Conservation (phyloP, 352 stramenopile species). For the Hyaloperonospora brassicae region DNA sequence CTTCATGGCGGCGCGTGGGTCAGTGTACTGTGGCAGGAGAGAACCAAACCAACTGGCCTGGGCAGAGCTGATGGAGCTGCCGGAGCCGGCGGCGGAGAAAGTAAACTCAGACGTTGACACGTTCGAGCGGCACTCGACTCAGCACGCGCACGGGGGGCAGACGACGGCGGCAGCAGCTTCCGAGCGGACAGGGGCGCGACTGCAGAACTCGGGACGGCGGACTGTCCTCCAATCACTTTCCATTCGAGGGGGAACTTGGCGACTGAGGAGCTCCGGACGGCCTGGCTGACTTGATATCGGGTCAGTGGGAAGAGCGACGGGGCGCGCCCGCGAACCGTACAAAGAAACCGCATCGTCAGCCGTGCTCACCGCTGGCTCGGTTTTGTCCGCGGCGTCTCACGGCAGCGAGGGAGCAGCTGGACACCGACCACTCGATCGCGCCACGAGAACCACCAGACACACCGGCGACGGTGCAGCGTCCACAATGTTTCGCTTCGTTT, state of each 20-base stretch:
- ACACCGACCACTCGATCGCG: too few species aligned
- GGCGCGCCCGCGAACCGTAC: conserved; percentile 11
- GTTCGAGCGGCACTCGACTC: neutral
- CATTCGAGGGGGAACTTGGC: conserved; percentile 30
- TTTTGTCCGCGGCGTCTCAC: conserved; percentile 12
- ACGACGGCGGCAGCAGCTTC: conserved; percentile 8
- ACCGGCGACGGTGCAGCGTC: too few species aligned
- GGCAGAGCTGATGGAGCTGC: too few species aligned
- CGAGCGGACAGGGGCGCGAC: neutral
- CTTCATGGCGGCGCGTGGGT: conserved; percentile 24
- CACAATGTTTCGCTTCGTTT: too few species aligned
- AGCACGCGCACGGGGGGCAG: neutral
- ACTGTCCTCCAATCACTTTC: conserved; percentile 17
- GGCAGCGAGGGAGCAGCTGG: neutral
- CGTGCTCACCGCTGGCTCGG: conserved; percentile 8
- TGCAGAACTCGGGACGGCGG: conserved; percentile 7
- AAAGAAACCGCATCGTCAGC: conserved; percentile 9
- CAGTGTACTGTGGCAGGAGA: too few species aligned
- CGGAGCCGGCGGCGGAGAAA: neutral
- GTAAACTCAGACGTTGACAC: neutral
- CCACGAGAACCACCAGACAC: too few species aligned
- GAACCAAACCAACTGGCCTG: too few species aligned
- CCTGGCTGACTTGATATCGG: conserved; percentile 18
- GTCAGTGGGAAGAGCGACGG: conserved; percentile 16
- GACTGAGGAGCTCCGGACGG: conserved; percentile 17